phyloP scores from a whole-genome alignment of 192 early-diverging fungal genomes.

The Coemansia sp. region DNA sequence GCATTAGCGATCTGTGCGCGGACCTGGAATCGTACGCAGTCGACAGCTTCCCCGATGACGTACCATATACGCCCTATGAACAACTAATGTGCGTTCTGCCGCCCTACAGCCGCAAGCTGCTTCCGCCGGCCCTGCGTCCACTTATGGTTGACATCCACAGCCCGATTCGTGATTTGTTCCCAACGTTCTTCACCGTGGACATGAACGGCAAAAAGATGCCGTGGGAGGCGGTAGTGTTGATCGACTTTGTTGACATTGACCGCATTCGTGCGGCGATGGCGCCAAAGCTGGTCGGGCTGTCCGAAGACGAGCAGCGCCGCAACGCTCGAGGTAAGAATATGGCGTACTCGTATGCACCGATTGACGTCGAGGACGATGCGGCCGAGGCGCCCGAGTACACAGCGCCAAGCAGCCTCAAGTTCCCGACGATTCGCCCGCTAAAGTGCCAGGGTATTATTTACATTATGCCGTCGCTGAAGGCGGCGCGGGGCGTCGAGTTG shows the following conservation, averaged over 20 bases:
- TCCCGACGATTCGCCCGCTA: conserved; percentile 66
- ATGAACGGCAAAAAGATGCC: conserved; percentile 98
- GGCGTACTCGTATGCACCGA: conserved; percentile 56
- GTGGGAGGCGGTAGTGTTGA: conserved; percentile 98
- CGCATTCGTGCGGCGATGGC: conserved; percentile 78
- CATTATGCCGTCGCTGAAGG: conserved; percentile 59
- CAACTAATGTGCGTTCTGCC: conserved; percentile 99
- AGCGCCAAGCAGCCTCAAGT: conserved; percentile 60
- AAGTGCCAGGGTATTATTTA: conserved; percentile 54
- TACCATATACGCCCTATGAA: conserved; percentile 93
- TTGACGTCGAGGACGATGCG: conserved; percentile 37
- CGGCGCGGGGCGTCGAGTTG: background rate
- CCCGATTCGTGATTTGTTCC: conserved; percentile 96
- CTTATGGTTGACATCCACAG: conserved; percentile 80
- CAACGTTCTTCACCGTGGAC: conserved; percentile 83
- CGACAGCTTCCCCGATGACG: conserved; percentile 65
- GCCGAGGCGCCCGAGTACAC: conserved; percentile 38
- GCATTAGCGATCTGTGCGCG: conserved; percentile 73
- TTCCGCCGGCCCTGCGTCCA: conserved; percentile 75
- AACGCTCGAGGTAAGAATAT: conserved; percentile 61
- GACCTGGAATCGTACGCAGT: conserved; percentile 57
- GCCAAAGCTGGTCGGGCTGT: conserved; percentile 58
- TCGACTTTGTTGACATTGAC: conserved; percentile 94
- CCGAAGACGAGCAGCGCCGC: conserved; percentile 56
- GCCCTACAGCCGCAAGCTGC: conserved; percentile 72